Base-by-base conservation (phyloP, 495 filamentous ascomycete species). In the Podospora conica region DNA sequence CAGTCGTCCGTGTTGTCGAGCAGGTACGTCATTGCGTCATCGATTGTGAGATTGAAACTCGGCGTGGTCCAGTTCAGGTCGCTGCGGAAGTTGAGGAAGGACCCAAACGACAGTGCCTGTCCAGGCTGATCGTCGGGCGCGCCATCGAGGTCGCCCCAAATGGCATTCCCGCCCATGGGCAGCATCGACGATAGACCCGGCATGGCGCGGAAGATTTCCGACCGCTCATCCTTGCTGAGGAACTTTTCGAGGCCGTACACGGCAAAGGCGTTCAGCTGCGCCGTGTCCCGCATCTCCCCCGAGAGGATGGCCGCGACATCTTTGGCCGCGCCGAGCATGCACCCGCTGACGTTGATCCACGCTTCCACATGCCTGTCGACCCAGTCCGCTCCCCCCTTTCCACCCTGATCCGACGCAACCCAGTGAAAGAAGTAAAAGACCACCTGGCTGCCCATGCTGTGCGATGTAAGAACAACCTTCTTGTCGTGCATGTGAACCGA, bases 211-310 rank as follows among this genome's bases (percentile, higher is more conserved):
- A 98, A 96, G 31, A 98, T 92, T 73, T 97, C 92, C 8, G 90
- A 91, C 56, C 95, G 86, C 74, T 98, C 95, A 61, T 92, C 86
- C 66, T 89, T 91, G 68, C 87, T 90, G 7, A 98, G 83, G 76
- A 98, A 98, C 70, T 94, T 96, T 77, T 98, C 95, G 1, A 98
- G 85, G 0, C 95, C 96, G 71, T 97, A 98, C 12, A 98, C 93
- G 9, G 95, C 95, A 68, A 98, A 96, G n/a, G 93, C 85, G 74
- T 98, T 98, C 15, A 98, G 85, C 73, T 98, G 95, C 1, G 95
- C 95, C 0, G 95, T 98, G 73, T 98, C 95, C 68, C 92, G 90
- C 95, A 98, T 98, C 78, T 98, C 95, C 29, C 95, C 95, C 0
- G 92, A 96, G 0, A 98, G 84, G 8, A 98, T 85, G 9, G 95